Evolutionary conservation across 192 early-diverging fungal species (phyloP).

Genomic region (Coemansia pectinata): DNA sequence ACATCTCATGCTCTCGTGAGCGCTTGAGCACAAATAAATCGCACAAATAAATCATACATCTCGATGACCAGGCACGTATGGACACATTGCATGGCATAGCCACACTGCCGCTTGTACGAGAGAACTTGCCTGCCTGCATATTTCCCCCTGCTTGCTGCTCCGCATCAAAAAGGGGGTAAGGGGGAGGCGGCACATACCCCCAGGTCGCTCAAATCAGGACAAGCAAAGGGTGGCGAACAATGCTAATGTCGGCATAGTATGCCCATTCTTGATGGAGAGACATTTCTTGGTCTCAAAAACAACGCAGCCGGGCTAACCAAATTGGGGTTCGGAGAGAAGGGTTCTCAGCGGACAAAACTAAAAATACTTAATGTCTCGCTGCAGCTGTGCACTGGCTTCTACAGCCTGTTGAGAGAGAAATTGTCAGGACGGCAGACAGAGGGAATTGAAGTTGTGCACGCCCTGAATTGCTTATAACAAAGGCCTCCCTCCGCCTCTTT

Average conservation of each 20-base stretch:
- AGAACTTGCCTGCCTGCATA: background rate
- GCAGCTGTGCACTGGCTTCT: background rate
- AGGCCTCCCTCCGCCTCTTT: background rate
- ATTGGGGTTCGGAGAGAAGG: background rate
- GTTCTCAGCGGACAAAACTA: background rate
- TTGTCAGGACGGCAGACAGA: background rate
- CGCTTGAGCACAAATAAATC: background rate
- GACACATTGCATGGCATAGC: conserved; percentile 5
- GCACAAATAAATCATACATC: background rate
- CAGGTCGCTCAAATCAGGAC: background rate
- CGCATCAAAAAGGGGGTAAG: background rate
- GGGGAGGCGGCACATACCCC: background rate
- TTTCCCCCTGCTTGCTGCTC: background rate
- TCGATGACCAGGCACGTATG: conserved; percentile 1
- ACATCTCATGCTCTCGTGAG: background rate
- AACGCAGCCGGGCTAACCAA: background rate
- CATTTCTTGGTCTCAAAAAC: background rate
- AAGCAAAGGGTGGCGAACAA: background rate
- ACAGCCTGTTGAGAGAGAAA: background rate
- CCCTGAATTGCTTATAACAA: background rate
- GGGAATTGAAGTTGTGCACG: background rate
- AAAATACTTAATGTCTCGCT: conserved; percentile 6
- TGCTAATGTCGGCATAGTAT: background rate
- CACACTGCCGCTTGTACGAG: background rate
- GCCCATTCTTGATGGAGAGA: background rate